These are phyloP conservation scores for Fusarium irregulare DNA, from an alignment of 2,329 filamentous ascomycete genomes.

Conservation along the genomic window DNA sequence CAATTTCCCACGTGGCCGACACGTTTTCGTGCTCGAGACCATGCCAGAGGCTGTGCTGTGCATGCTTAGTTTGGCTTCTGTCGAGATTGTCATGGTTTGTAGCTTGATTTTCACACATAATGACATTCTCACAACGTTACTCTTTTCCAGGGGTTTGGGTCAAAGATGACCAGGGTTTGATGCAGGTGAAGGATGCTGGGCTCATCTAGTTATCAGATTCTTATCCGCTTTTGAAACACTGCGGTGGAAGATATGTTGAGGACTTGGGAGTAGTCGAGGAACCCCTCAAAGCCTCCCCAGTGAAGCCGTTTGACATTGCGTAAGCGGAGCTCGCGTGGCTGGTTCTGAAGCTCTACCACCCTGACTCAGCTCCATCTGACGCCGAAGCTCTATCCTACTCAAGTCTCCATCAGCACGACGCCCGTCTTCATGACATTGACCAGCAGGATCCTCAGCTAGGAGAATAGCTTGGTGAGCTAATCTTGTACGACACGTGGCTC, in stretches of 20 bases:
- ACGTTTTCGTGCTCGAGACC: slow-evolving; percentile 10
- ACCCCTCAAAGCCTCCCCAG: background rate
- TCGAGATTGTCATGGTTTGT: background rate
- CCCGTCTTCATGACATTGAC: background rate
- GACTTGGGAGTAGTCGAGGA: background rate
- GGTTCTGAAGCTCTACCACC: background rate
- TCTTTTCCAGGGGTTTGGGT: background rate
- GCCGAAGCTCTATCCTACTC: background rate
- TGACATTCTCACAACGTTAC: too few species aligned
- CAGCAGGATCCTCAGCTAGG: background rate
- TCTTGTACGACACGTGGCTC: background rate
- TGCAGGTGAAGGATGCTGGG: background rate
- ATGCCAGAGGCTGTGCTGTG: background rate
- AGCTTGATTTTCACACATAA: background rate
- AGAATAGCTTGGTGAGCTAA: background rate
- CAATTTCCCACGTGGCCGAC: slow-evolving; percentile 18
- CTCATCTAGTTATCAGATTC: background rate
- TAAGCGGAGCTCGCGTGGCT: background rate
- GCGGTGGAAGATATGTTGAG: background rate
- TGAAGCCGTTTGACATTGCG: background rate
- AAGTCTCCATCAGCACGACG: too few species aligned
- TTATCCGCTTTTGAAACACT: background rate
- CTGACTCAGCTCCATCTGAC: background rate
- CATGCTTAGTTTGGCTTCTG: background rate
- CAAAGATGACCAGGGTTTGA: background rate